These are phyloP conservation scores for Boletus huronensis DNA, from an alignment of 768 basidiomycete genomes.

Conservation along the genomic window DNA sequence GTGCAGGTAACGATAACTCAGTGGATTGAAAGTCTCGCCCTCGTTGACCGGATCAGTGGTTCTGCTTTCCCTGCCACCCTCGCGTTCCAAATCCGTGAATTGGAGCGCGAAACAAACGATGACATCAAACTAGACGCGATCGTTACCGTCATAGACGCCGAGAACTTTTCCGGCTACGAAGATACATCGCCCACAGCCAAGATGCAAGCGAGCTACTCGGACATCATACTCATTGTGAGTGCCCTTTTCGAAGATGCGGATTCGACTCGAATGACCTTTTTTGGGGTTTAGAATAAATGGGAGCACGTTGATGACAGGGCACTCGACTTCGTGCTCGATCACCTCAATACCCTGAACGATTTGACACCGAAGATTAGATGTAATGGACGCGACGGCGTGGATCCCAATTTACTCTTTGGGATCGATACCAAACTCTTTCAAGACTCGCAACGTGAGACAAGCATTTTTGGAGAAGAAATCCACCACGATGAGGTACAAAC, in stretches of 20 bases:
- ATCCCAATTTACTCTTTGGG: constrained; percentile 83
- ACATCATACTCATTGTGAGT: constrained; percentile 80
- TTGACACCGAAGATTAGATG: constrained; percentile 81
- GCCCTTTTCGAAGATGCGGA: neutral
- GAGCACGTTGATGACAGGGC: constrained; percentile 76
- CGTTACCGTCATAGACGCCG: constrained; percentile 85
- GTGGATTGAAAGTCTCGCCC: neutral
- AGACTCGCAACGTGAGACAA: constrained; percentile 10
- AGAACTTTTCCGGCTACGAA: constrained; percentile 91
- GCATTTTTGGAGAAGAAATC: constrained; percentile 18
- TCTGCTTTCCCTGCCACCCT: constrained; percentile 95
- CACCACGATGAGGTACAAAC: constrained; percentile 90
- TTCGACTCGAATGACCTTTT: constrained; percentile 10
- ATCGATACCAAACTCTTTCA: constrained; percentile 78
- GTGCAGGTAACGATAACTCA: constrained; percentile 62
- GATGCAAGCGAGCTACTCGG: constrained; percentile 95
- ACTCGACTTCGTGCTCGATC: constrained; percentile 81
- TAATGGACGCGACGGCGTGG: constrained; percentile 59
- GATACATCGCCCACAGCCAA: constrained; percentile 88
- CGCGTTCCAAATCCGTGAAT: constrained; percentile 89
- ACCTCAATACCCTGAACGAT: constrained; percentile 87
- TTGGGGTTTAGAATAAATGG: constrained; percentile 72
- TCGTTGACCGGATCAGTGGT: constrained; percentile 47
- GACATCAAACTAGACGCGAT: constrained; percentile 87
- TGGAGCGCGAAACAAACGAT: constrained; percentile 72